Evolutionary conservation across 108 stramenopile genomes (phyloP), one percentile per base, ranked within the genome.

Genomic region (Cylindrotheca closterium): DNA sequence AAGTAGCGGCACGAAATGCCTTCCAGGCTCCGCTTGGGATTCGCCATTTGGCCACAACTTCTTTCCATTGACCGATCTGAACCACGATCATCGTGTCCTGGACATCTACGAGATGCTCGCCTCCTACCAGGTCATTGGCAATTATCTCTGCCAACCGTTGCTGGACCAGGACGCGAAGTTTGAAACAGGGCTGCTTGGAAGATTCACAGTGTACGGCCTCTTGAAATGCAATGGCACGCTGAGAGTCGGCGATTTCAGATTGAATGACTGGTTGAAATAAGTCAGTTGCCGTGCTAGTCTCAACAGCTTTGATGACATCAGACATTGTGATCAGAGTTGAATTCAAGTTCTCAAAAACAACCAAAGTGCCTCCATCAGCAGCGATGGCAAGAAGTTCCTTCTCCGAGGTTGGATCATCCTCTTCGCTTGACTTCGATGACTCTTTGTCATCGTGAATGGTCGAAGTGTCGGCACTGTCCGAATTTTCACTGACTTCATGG

Each of bases 221-320:
- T 42, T 42, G 37, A 42, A 42, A 42, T 42, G 37, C 37, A 42
- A 42, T 42, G 10, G 37, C 37, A 42, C 37, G 37, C 37, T 42
- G 37, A 42, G 37, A 42, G 37, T 42, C 37, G 37, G 37, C 37
- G 15, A 42, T 42, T 42, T 42, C 37, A 42, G 37, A 42, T 42
- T 42, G 37, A 42, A 42, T 42, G 37, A 42, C 37, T 42, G 37
- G 37, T 42, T 42, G 37, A 42, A 42, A 42, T 42, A 42, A 42
- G 37, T 42, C 37, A 22, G 31, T 42, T 42, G 58, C 29, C 22
- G 34, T 59, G 18, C 19, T 59, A 12, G 31, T 42, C 7, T 59
- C n/a, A 23, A 59, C 31, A 23, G 58, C 58, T 31, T 59, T 31
- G 31, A 59, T 59, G n/a, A 59, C 58, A 59, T n/a, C 37, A 31